Conservation (phyloP, 768 basidiomycete species). For the Clavaria fumosa region DNA sequence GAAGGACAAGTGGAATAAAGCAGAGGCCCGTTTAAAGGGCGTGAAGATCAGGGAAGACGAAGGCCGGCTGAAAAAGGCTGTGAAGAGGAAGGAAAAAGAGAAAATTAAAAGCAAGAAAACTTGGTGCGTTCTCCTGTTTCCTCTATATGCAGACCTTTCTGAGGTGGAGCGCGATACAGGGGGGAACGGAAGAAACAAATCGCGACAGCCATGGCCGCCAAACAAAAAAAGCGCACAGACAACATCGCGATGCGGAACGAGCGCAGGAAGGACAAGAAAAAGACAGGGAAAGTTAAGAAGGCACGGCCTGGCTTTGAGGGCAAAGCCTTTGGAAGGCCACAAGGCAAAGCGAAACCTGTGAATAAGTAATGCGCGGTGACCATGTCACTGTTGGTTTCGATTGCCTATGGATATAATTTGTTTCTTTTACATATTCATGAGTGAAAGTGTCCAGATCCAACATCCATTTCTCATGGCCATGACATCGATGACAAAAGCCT, state of each 20-base stretch:
- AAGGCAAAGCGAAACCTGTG: conserved; percentile 52
- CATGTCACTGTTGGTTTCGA: not conserved
- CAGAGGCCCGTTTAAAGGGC: conserved; percentile 74
- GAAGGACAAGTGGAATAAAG: conserved; percentile 80
- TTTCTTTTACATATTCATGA: not conserved
- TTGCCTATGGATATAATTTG: not conserved
- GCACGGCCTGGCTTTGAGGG: conserved; percentile 82
- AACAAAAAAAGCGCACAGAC: conserved; percentile 80
- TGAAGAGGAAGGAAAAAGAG: conserved; percentile 83
- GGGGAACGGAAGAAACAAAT: conserved; percentile 74
- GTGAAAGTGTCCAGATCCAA: not conserved
- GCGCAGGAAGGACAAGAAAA: conserved; percentile 53
- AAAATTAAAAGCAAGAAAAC: conserved; percentile 71
- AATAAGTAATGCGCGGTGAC: not conserved
- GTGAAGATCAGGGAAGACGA: conserved; percentile 88
- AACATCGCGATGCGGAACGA: conserved; percentile 84
- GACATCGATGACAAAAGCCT: conserved; percentile 3
- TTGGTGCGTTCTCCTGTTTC: conserved; percentile 41
- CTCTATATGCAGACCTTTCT: conserved; percentile 3
- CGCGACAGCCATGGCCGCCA: conserved; percentile 58
- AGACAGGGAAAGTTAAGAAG: conserved; percentile 36
- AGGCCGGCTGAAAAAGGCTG: conserved; percentile 73
- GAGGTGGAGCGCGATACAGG: conserved; percentile 29
- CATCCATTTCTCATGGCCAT: not conserved
- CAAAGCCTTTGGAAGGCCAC: conserved; percentile 45